Evolutionary conservation across 345 rosid species (phyloP).

Genomic region (Brassica napus): DNA sequence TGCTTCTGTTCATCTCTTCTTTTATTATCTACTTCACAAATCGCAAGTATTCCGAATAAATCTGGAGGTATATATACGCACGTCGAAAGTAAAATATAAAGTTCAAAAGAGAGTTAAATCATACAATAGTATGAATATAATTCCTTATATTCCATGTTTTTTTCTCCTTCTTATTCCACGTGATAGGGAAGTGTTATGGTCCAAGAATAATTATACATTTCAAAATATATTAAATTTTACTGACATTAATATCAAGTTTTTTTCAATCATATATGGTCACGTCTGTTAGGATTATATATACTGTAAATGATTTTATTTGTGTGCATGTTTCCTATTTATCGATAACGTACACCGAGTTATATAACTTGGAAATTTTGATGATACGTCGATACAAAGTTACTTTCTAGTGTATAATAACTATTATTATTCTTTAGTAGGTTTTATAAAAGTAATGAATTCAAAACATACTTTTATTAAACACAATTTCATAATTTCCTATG

Average conservation of each 20-base stretch:
- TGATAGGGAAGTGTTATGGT: constrained; percentile 35
- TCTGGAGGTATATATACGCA: neutral
- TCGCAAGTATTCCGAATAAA: neutral
- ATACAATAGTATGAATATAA: constrained; percentile 6
- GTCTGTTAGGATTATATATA: constrained; percentile 15
- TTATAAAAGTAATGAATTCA: neutral
- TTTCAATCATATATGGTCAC: neutral
- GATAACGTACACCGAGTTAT: neutral
- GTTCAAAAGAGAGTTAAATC: neutral
- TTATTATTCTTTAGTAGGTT: neutral
- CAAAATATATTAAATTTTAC: too few species aligned
- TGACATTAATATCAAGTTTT: too few species aligned
- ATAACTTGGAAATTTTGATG: neutral
- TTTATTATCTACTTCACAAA: neutral
- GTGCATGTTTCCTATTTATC: neutral
- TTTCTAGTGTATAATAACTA: neutral
- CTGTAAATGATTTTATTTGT: neutral
- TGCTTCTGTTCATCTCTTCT: neutral
- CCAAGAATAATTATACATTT: constrained; percentile 11
- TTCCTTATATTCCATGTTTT: constrained; percentile 7
- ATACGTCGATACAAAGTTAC: neutral
- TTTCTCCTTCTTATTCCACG: constrained; percentile 27
- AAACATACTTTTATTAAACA: neutral
- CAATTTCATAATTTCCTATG: neutral
- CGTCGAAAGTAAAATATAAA: constrained; percentile 1